Evolutionary conservation across 768 basidiomycete species (phyloP), one percentile per base, ranked within the genome.

Genomic region (Baorangia bicolor): DNA sequence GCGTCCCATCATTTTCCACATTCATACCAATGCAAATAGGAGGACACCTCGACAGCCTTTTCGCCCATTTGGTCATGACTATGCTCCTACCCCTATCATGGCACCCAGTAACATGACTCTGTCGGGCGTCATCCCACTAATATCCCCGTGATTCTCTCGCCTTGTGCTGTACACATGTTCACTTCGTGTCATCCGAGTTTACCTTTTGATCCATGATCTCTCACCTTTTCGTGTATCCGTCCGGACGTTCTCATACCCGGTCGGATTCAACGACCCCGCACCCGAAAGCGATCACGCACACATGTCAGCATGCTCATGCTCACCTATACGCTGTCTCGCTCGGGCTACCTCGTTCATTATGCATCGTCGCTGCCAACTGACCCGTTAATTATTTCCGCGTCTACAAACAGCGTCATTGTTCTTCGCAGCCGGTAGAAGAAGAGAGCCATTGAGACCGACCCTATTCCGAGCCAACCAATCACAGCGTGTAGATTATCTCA

Each of bases 21-120:
- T 18, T 49, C 47, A 49, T 37, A 25, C 16, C 27, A 28, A 20
- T 52, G 23, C 39, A 52, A 39, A 54, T 52, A 49, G 49, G 49
- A 39, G 46, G 13, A 10, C 20, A 10, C 14, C 28, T 31, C 45
- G 21, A 47, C 46, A 38, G 37, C 18, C 28, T 12, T 20, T 45
- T 43, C 25, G 8, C 25, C 27, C 25, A 34, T 37, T 49, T 33
- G n/a, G n/a, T n/a, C n/a, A n/a, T n/a, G n/a, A n/a, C n/a, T n/a
- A 13, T 30, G 45, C 20, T 33, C 45, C 45, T 21, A 31, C 30
- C 20, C 28, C 28, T 4, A 5, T n/a, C n/a, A n/a, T n/a, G n/a
- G n/a, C n/a, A n/a, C n/a, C n/a, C n/a, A n/a, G n/a, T n/a, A n/a
- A n/a, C 28, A 46, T 38, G 4, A 18, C 21, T 11, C 38, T 52